Percentiles rank a stretch among this genome's conserved stretches.
Conservation (phyloP, 495 filamentous ascomycete species). For the Xylaria intraflava region DNA sequence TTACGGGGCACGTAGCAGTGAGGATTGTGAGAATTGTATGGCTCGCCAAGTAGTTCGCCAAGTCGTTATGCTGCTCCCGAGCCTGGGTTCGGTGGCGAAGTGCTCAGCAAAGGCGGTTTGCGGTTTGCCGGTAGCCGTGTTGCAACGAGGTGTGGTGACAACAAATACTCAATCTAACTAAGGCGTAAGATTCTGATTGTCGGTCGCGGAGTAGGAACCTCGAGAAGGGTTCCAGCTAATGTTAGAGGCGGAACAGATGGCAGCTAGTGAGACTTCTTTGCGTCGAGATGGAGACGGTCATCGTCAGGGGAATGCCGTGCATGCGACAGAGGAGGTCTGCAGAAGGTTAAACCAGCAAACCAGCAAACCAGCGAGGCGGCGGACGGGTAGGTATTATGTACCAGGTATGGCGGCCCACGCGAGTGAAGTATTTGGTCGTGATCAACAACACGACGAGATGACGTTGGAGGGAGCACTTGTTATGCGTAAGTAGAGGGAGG, state of each 20-base stretch:
- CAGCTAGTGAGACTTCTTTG: constrained; percentile 19
- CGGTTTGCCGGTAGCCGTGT: background rate
- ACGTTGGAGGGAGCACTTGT: no score
- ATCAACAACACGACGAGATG: no score
- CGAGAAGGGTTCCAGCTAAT: constrained; percentile 27
- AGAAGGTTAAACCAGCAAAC: background rate
- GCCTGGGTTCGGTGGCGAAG: no score
- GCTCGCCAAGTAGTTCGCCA: no score
- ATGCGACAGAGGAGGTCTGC: constrained; percentile 8
- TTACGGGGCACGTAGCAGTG: background rate
- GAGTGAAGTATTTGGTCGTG: no score
- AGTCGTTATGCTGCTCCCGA: no score
- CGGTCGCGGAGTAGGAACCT: constrained; percentile 25
- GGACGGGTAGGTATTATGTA: no score
- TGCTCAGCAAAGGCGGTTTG: background rate
- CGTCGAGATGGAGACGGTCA: constrained; percentile 24
- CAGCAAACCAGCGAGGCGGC: no score
- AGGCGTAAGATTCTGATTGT: constrained; percentile 9
- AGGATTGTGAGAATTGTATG: no score
- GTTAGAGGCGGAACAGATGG: constrained; percentile 24
- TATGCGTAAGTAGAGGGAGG: background rate
- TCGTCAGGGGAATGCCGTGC: constrained; percentile 19
- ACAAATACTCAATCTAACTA: constrained; percentile 1
- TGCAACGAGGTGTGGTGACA: background rate
- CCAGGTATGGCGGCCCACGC: background rate